Evolutionary conservation across 768 basidiomycete species (phyloP), one percentile per base, ranked within the genome.

Genomic region (Podaxis sp.): DNA sequence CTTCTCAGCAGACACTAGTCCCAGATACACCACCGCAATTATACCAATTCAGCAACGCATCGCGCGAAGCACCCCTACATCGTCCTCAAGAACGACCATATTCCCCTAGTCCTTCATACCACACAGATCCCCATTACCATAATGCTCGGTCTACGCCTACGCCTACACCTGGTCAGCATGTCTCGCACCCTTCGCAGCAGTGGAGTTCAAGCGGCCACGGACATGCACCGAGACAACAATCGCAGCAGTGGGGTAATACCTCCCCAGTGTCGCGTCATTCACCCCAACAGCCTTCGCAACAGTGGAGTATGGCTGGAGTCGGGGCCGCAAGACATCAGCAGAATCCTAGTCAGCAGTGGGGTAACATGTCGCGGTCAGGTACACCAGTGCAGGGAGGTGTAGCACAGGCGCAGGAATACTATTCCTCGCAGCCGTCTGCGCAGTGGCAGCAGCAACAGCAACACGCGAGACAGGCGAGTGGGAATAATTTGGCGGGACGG

Each of bases 31-130:
- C 83, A 1, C 77, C 78, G 1, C 73, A 82, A 70, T 67, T 83
- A 68, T 76, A 82, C 63, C 66, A 78, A 65, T 58, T 70, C 62
- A 65, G 65, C 60, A 75, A 63, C 68, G 76, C 77, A 11, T 78
- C 77, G 64, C 77, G 87, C 51, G 85, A 89, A 67, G 87, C 88
- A 4, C 84, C 89, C 1, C 70, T 85, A 1, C 87, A 90, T 68
- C 80, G 90, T 61, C 87, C 87, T 4, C 80, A 78, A 71, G 77
- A 77, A 63, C 67, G 76, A 20, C 68, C 71, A 33, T 76, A 78
- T 64, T 76, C 78, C 13, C 75, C 77, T 48, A 75, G 69, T 58
- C 76, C 77, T 38, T 72, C 75, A 41, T 77, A 69, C 53, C 51
- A 58, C 22, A 52, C 59, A 10, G 58, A 58, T 36, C 48, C 44